Base-by-base conservation (phyloP, 345 rosid species). In the Excoecaria agallocha region DNA sequence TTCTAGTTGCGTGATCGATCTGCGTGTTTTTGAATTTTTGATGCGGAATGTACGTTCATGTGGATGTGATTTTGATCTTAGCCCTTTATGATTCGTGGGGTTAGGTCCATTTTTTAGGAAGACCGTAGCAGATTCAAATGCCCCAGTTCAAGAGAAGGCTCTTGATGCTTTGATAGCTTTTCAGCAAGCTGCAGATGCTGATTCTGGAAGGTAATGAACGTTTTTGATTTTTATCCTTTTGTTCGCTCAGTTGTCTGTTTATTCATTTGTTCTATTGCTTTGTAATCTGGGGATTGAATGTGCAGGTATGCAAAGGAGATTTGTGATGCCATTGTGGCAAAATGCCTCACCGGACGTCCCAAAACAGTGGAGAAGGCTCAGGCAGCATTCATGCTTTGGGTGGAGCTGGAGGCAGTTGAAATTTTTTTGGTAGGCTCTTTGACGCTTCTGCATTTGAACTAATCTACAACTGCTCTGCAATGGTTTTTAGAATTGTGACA, bases 61-160 rank as follows among this genome's bases (percentile, higher is more conserved):
- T 66, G 59, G 22, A 41, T 35, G 75, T 11, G n/a, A 12, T 41
- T 30, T 25, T 70, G 52, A 59, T 8, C 71, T 30, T 41, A 15
- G 67, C 9, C 11, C 45, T 37, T 57, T 6, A 6, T 48, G 12
- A 25, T 65, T 72, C 16, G 12, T 2, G 12, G 8, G 7, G n/a
- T 48, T 74, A 91, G 99, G 91, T 77, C 99, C 89, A 25, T 76
- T 96, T 72, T 96, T 96, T 63, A 91, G 77, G 81, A 96, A 96
- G 88, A 85, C 91, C n/a, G 94, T 96, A 73, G 94, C 97, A 60
- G 99, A 96, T 87, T 84, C 99, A 0, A 96, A 96, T 89, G 99
- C 99, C 25, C 97, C 99, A 56, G 99, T 91, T 74, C 99, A 96
- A 82, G 99, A 96, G 85, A 96, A 90, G 81, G 99, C 95, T 20